Conservation (phyloP, 2,329 filamentous ascomycete genomes). For the Stagonosporopsis chrysanthemi region DNA sequence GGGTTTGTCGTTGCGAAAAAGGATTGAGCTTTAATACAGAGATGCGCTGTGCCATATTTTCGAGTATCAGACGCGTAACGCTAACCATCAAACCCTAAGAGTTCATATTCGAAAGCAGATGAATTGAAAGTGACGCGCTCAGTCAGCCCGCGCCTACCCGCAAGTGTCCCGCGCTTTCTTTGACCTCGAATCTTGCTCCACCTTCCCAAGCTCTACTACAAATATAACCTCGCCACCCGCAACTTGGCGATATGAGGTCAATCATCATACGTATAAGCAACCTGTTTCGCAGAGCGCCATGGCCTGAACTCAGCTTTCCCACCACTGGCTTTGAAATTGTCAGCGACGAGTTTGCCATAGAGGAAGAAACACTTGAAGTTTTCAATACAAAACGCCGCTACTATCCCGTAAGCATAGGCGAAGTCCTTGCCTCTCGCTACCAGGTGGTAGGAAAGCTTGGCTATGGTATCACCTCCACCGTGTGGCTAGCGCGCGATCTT, state of each 20-base stretch:
- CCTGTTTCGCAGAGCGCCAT: constrained; percentile 21
- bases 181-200: no score
- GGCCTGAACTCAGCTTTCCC: constrained; percentile 21
- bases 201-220: neutral
- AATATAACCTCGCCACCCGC: neutral
- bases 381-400: constrained; percentile 6
- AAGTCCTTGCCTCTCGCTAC: constrained; percentile 22
- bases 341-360: constrained; percentile 14
- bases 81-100: no score
- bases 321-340: constrained; percentile 22
- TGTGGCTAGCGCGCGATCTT: constrained; percentile 27
- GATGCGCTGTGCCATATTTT: no score
- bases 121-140: no score
- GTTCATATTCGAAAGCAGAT: no score
- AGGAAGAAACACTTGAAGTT: constrained; percentile 21
- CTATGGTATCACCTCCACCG: constrained; percentile 20
- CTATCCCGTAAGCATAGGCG: constrained; percentile 25
- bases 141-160: no score
- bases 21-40: no score
- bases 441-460: constrained; percentile 28
- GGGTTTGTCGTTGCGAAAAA: no score
- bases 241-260: neutral
- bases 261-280: neutral
- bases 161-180: no score
- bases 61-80: no score